Percentiles rank a stretch among this genome's conserved stretches.
Evolutionary conservation across 352 stramenopile species (phyloP).

Genomic region (Halophytophthora polymorphica): DNA sequence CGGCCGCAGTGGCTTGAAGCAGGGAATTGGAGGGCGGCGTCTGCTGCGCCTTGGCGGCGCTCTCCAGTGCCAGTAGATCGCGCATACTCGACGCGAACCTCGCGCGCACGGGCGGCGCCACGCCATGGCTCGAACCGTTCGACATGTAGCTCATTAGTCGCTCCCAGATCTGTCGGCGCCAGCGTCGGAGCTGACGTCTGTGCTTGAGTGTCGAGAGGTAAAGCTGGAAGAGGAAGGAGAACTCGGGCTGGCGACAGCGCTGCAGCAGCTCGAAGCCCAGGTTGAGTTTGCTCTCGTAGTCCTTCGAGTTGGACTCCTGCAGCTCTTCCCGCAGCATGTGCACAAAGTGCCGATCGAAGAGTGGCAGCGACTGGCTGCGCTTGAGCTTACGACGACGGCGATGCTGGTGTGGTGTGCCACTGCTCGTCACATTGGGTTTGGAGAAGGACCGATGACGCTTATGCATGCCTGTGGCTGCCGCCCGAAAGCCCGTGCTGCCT

Average conservation of each 20-base stretch:
- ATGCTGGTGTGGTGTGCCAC: conserved; percentile 16
- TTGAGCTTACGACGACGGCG: conserved; percentile 42
- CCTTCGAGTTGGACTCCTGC: conserved; percentile 54
- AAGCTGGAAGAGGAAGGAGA: conserved; percentile 46
- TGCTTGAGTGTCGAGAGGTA: conserved; percentile 47
- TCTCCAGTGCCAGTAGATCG: conserved; percentile 1
- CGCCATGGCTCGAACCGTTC: too few relatives aligned
- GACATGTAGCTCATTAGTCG: conserved; percentile 2
- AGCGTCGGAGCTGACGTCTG: conserved; percentile 5
- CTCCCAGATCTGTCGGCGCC: conserved; percentile 6
- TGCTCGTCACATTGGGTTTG: conserved; percentile 4
- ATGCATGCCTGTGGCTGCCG: conserved; percentile 4
- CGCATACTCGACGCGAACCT: too few relatives aligned
- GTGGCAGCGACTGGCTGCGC: conserved; percentile 55
- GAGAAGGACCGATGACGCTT: conserved; percentile 19
- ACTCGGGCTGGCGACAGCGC: conserved; percentile 50
- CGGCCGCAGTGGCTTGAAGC: too few relatives aligned
- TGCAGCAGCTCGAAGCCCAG: conserved; percentile 53
- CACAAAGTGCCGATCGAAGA: conserved; percentile 61
- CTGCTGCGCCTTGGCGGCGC: not conserved
- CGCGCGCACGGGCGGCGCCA: too few relatives aligned
- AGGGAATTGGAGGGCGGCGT: conserved; percentile 6
- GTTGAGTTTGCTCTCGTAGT: conserved; percentile 53
- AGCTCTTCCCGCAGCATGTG: conserved; percentile 55
- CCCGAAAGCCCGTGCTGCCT: conserved; percentile 4